Conservation (phyloP, 208 protist species). For the Trypanosoma rangeli region DNA sequence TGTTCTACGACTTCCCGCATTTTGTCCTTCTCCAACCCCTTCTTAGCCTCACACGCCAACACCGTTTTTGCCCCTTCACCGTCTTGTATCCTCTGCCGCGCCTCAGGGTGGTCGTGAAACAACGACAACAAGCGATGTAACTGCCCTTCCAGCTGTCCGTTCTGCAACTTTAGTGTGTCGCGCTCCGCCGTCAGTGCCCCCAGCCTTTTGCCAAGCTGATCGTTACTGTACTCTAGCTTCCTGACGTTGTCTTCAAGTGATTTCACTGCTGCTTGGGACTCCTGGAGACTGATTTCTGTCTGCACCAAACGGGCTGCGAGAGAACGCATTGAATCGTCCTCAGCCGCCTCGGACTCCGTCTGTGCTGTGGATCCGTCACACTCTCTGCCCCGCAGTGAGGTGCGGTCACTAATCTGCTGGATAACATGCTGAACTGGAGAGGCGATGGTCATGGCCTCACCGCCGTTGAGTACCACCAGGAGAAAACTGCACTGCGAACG, state of each 20-base stretch:
- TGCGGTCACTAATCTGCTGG: not conserved
- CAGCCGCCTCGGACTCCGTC: no score
- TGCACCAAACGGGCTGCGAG: constrained; percentile 3
- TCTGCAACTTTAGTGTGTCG: constrained; percentile 44
- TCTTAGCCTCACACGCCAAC: constrained; percentile 11
- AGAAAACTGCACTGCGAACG: constrained; percentile 16
- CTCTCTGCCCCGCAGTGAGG: not conserved
- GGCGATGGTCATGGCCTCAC: not conserved
- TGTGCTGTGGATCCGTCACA: not conserved
- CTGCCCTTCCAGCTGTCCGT: constrained; percentile 64
- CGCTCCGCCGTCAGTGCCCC: not conserved
- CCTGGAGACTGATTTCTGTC: not conserved
- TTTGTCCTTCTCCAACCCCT: not conserved
- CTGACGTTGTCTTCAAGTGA: not conserved
- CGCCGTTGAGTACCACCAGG: not conserved
- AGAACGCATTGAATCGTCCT: not conserved
- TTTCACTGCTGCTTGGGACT: constrained; percentile 1
- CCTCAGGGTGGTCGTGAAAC: constrained; percentile 3
- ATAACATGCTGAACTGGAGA: not conserved
- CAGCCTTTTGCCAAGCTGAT: not conserved
- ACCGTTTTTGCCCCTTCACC: not conserved
- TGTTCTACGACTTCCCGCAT: constrained; percentile 23
- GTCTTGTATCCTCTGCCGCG: constrained; percentile 19
- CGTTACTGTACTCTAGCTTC: constrained; percentile 3
- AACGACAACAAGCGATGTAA: constrained; percentile 54